Conservation (phyloP, 345 rosid genomes). For the Boechera divaricarpa region DNA sequence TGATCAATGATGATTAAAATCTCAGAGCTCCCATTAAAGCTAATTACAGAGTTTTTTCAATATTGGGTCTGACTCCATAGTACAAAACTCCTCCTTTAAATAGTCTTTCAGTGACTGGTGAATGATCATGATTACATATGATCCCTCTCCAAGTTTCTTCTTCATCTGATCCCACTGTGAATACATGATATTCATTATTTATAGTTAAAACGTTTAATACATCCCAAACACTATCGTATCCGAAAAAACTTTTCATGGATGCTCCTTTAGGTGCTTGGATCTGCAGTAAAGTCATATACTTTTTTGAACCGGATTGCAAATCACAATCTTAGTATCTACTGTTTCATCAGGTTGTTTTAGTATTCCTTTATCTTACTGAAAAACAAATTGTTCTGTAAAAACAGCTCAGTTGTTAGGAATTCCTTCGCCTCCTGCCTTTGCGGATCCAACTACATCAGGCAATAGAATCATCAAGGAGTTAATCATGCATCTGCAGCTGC, state of each 20-base stretch:
- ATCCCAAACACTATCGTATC: neutral
- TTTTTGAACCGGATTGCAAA: neutral
- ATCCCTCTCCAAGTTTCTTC: no score
- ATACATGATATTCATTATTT: no score
- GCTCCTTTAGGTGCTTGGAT: neutral
- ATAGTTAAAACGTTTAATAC: neutral
- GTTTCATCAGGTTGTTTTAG: neutral
- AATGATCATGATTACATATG: no score
- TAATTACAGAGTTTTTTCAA: no score
- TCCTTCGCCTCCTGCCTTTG: slow-evolving; percentile 64
- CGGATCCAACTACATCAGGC: slow-evolving; percentile 70
- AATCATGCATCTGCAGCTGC: slow-evolving; percentile 94
- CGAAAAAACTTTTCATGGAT: neutral
- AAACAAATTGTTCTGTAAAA: slow-evolving; percentile 18
- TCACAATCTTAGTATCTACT: no score
- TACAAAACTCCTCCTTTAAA: no score
- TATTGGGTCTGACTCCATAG: no score
- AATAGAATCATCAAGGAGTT: slow-evolving; percentile 66
- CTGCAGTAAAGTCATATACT: neutral
- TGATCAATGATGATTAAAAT: no score
- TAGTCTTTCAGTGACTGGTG: no score
- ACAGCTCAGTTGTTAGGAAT: slow-evolving; percentile 71
- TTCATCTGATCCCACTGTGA: no score
- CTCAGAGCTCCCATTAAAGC: no score
- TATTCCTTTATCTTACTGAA: slow-evolving; percentile 12